Conservation (phyloP, 257 asterid genomes). For the Ballota nigra region DNA sequence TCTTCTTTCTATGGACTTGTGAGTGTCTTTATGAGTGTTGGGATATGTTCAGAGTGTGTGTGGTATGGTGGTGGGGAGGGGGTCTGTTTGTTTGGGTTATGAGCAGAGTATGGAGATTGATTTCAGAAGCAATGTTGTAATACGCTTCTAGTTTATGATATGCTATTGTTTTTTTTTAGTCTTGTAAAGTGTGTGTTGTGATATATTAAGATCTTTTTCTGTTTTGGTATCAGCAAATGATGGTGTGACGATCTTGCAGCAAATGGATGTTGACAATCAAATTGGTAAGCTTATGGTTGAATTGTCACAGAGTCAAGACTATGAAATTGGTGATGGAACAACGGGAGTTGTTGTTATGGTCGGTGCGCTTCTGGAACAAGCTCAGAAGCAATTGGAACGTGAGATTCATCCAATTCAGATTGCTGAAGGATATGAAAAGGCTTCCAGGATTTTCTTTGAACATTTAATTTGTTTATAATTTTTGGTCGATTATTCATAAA, state of each 20-base stretch:
- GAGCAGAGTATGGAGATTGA: too few relatives aligned
- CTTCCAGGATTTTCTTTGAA: constrained; percentile 83
- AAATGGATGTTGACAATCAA: constrained; percentile 96
- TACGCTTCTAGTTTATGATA: neutral
- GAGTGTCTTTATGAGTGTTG: too few relatives aligned
- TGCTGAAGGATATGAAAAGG: constrained; percentile 97
- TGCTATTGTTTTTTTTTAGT: constrained; percentile 8
- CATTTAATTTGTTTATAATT: too few relatives aligned
- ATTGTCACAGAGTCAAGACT: constrained; percentile 89
- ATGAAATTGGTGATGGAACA: constrained; percentile 97
- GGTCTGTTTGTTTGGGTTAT: too few relatives aligned
- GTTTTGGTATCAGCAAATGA: constrained; percentile 71
- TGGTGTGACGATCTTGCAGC: constrained; percentile 97
- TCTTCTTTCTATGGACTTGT: too few relatives aligned
- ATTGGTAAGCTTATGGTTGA: constrained; percentile 98
- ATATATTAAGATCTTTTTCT: neutral
- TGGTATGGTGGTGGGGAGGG: too few relatives aligned
- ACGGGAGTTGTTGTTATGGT: constrained; percentile 99
- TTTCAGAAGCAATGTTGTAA: too few relatives aligned
- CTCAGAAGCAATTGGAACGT: constrained; percentile 85
- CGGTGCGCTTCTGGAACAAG: constrained; percentile 90
- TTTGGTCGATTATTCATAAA: too few relatives aligned
- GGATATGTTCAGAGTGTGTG: too few relatives aligned
- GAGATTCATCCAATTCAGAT: constrained; percentile 94
- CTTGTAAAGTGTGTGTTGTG: too few relatives aligned